Conservation (phyloP, 257 asterid species). For the Parsonsia alboflavescens region DNA sequence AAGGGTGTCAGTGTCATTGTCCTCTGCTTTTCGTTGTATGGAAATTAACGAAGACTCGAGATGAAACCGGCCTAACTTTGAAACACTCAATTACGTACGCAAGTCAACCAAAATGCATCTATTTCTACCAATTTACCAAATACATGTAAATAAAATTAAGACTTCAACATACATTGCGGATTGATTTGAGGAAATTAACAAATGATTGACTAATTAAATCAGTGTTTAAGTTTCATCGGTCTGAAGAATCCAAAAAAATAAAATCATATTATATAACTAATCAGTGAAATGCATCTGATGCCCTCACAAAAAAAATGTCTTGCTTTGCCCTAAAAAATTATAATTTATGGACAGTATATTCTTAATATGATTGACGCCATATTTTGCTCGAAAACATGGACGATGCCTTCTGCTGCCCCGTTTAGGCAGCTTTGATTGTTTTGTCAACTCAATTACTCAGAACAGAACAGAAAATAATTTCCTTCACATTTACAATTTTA, state of each 20-base stretch:
- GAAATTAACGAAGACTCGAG: constrained; percentile 9
- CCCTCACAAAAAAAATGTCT: constrained; percentile 4
- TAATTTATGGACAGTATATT: background rate
- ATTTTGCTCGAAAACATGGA: background rate
- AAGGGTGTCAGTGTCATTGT: background rate
- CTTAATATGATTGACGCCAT: no score
- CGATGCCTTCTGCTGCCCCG: constrained; percentile 4
- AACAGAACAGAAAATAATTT: constrained; percentile 4
- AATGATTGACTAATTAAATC: background rate
- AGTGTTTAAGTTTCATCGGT: background rate
- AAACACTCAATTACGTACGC: constrained; percentile 11
- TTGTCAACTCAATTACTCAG: background rate
- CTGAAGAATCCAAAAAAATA: background rate
- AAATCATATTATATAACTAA: background rate
- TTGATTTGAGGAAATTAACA: constrained; percentile 1
- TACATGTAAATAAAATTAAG: no score
- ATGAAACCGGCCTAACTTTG: constrained; percentile 37
- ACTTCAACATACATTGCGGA: background rate
- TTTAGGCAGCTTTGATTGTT: background rate
- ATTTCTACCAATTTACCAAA: background rate
- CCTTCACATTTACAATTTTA: background rate
- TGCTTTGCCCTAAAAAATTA: background rate
- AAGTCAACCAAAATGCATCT: constrained; percentile 29
- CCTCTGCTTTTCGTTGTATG: background rate
- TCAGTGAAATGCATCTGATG: constrained; percentile 14